These are phyloP conservation scores for Drechslerella dactyloides DNA, from an alignment of 2,329 filamentous ascomycete genomes.

Conservation along the genomic window DNA sequence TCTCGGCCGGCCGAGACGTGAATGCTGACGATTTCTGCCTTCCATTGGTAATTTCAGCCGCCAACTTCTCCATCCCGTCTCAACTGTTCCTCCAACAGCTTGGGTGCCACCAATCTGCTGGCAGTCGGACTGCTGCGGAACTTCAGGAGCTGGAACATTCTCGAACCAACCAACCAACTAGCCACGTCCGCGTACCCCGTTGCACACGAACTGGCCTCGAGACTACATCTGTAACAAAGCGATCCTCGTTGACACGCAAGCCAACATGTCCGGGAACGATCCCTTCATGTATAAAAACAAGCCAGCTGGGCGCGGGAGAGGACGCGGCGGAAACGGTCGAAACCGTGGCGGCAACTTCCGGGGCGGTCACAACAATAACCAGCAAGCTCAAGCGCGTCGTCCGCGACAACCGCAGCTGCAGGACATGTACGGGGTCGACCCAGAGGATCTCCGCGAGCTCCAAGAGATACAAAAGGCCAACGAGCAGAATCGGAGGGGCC, in stretches of 20 bases:
- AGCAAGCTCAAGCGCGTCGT: not conserved
- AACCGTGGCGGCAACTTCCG: not conserved
- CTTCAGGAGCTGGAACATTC: not conserved
- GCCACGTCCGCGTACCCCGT: not conserved
- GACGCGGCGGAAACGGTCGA: constrained; percentile 6
- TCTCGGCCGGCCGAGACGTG: not conserved
- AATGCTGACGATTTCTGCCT: not conserved
- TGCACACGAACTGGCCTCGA: no score
- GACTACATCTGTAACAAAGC: not conserved
- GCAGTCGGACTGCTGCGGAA: not conserved
- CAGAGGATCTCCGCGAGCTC: constrained; percentile 15
- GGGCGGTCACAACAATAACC: not conserved
- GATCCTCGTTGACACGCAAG: not conserved
- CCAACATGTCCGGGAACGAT: not conserved
- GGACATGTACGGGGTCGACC: constrained; percentile 14
- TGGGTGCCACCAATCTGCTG: not conserved
- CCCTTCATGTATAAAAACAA: not conserved
- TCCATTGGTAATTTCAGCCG: not conserved
- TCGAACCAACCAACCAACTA: not conserved
- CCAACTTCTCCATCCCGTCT: no score
- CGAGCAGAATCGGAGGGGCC: constrained; percentile 2
- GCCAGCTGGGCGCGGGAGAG: constrained; percentile 4
- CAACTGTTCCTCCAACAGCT: not conserved
- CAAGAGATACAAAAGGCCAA: not conserved
- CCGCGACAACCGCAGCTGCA: not conserved